These are phyloP conservation scores for Eucalyptus sp. DNA, from an alignment of 345 rosid genomes.

Conservation along the genomic window DNA sequence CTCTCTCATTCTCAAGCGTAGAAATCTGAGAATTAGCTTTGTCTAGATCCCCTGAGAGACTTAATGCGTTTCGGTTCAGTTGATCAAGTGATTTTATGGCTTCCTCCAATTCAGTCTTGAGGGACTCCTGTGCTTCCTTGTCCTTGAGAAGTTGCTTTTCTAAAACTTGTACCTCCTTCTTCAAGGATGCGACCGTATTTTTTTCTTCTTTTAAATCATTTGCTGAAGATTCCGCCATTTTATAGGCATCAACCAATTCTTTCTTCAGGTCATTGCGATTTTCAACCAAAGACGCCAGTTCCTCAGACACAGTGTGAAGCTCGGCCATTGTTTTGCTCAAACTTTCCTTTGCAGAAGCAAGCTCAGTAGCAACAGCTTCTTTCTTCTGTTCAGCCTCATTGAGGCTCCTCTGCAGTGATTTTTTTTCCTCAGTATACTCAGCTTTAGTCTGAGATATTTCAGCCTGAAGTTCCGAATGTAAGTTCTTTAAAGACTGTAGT, in stretches of 20 bases:
- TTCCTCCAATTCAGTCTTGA: slow-evolving; percentile 73
- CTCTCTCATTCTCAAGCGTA: slow-evolving; percentile 70
- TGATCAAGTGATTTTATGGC: slow-evolving; percentile 82
- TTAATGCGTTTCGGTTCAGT: slow-evolving; percentile 56
- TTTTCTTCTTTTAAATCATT: slow-evolving; percentile 54
- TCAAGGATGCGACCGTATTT: slow-evolving; percentile 26
- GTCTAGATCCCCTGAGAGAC: slow-evolving; percentile 58
- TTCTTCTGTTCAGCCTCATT: slow-evolving; percentile 29
- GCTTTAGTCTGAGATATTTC: slow-evolving; percentile 37
- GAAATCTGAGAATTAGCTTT: slow-evolving; percentile 39
- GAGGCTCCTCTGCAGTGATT: slow-evolving; percentile 24
- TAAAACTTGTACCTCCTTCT: slow-evolving; percentile 45
- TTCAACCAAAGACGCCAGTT: slow-evolving; percentile 32
- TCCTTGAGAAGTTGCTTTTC: slow-evolving; percentile 63
- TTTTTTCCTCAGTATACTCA: slow-evolving; percentile 39
- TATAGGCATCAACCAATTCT: slow-evolving; percentile 50
- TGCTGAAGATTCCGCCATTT: slow-evolving; percentile 41
- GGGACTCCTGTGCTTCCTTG: slow-evolving; percentile 48
- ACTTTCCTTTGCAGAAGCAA: slow-evolving; percentile 31
- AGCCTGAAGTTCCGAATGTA: slow-evolving; percentile 42
- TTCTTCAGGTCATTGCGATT: slow-evolving; percentile 38
- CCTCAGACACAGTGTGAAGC: slow-evolving; percentile 21
- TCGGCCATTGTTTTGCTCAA: slow-evolving; percentile 42
- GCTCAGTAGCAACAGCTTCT: slow-evolving; percentile 40
- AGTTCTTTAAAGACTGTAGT: slow-evolving; percentile 35